Base-by-base conservation (phyloP, 2,329 filamentous ascomycete genomes). In the Cladosporium phlei region DNA sequence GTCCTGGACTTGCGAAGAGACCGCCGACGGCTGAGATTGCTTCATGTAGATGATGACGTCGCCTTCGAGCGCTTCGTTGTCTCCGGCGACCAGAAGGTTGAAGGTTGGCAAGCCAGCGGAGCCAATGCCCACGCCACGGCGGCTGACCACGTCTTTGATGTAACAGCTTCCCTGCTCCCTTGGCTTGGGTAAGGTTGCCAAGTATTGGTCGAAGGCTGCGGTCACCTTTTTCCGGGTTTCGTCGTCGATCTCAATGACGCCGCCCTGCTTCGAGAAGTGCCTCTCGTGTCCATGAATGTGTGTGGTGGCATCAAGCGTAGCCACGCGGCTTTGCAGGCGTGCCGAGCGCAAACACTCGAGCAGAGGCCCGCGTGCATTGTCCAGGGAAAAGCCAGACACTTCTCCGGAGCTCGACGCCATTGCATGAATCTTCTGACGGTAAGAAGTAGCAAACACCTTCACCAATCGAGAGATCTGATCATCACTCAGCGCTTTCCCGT, bases 41-140 rank as follows among this genome's bases (percentile, higher is more conserved):
- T 47, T 47, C 19, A 47, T 33, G 34, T 47, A 47, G 20, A 47
- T 17, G 17, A 47, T 28, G 16, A 33, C 29, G 20, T 47, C 44
- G 27, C 37, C 19, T 5, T 47, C 44, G 6, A 47, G 34, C 6
- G 44, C 34, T 16, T 47, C 44, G 27, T 27, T 29, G 3, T 29
- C 34, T 8, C 44, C 34, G 2, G 27, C 44, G 4, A 47, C 29
- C 14, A 47, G 44, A n/a, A 47, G 25, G 27, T 47, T 47, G 44
- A 39, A 47, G 17, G 44, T 38, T 3, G 34, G 44, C 16, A 47
- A 25, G 20, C 44, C 44, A 6, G 44, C 44, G 11, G 44, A 47
- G 22, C 44, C 44, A 10, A 47, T 47, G 25, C 44, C 34, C 5
- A 39, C 44, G 10, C 44, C 44, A n/a, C 44, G 44, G 9, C 27